Conservation (phyloP, 2,329 filamentous ascomycete genomes). For the Massarina eburnea region DNA sequence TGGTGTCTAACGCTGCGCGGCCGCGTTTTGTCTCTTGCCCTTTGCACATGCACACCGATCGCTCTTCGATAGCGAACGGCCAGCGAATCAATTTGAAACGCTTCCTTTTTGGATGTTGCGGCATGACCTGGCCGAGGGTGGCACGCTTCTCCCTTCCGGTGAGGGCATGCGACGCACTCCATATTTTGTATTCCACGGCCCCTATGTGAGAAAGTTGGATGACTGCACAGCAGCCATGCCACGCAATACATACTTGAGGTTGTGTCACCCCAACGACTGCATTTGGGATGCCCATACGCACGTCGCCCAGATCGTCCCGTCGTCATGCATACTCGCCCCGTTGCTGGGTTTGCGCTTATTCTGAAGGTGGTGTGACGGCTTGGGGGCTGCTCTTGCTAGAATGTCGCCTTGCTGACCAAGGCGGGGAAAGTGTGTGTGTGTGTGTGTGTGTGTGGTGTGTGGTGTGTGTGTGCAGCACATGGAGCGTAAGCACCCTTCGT, state of each 20-base stretch:
- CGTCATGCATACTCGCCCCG: conserved; percentile 4
- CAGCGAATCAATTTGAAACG: conserved; percentile 9
- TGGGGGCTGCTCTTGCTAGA: not conserved
- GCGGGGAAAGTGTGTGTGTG: conserved; percentile 9
- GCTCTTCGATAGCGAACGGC: conserved; percentile 4
- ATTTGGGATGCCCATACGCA: not conserved
- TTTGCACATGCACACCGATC: conserved; percentile 18
- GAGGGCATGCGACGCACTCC: not conserved
- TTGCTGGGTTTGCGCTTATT: conserved; percentile 13
- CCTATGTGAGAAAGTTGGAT: not conserved
- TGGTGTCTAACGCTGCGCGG: conserved; percentile 4
- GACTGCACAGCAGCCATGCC: not conserved
- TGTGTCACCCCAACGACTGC: not conserved
- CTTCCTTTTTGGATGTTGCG: not conserved
- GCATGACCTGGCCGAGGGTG: not conserved
- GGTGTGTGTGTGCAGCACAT: no score
- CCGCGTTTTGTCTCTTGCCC: conserved; percentile 11
- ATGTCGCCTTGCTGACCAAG: conserved; percentile 20
- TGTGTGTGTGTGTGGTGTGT: no score
- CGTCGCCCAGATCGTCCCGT: conserved; percentile 16
- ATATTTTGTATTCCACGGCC: not conserved
- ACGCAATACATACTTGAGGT: not conserved
- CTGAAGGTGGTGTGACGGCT: not conserved
- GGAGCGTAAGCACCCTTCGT: conserved; percentile 15
- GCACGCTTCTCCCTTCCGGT: not conserved